Evolutionary conservation across 371 early-diverging fungal genomes (phyloP).

Genomic region (Coemansia sp.): DNA sequence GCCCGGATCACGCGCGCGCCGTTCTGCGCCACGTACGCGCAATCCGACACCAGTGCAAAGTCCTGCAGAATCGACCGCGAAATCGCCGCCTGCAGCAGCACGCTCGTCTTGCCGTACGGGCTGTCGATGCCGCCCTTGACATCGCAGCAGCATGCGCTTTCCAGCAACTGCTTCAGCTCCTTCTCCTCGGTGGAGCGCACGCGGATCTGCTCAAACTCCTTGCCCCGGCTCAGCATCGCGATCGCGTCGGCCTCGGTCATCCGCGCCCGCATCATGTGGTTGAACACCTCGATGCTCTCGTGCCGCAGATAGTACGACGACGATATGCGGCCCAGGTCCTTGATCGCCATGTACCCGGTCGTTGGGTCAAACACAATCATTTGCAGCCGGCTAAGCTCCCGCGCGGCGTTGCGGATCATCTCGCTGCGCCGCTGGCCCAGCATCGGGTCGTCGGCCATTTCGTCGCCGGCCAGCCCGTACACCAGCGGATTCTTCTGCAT

Average conservation of each 20-base stretch:
- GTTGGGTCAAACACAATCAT: conserved; percentile 90
- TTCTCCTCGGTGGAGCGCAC: conserved; percentile 81
- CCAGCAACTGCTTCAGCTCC: conserved; percentile 73
- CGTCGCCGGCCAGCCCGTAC: conserved; percentile 83
- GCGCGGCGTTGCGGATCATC: conserved; percentile 73
- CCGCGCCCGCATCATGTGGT: conserved; percentile 64
- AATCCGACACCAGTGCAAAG: conserved; percentile 91
- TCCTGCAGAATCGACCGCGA: conserved; percentile 79
- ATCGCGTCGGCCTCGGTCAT: conserved; percentile 91
- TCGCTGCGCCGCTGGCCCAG: conserved; percentile 74
- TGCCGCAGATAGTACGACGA: conserved; percentile 88
- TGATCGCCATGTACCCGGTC: conserved; percentile 79
- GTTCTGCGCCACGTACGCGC: conserved; percentile 90
- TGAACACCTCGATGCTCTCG: conserved; percentile 83
- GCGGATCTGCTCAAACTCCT: conserved; percentile 92
- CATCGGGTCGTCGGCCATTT: conserved; percentile 74
- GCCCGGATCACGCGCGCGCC: conserved; percentile 92
- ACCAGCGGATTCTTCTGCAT: conserved; percentile 93
- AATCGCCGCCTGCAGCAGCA: conserved; percentile 85
- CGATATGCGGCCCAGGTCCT: conserved; percentile 91
- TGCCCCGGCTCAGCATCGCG: conserved; percentile 81
- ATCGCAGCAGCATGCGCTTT: conserved; percentile 75
- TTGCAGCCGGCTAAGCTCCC: conserved; percentile 73
- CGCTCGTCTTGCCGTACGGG: conserved; percentile 86
- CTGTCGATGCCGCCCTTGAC: conserved; percentile 76